These are phyloP conservation scores for Aureoboletus auriporus DNA, from an alignment of 768 basidiomycete genomes.

Conservation along the genomic window DNA sequence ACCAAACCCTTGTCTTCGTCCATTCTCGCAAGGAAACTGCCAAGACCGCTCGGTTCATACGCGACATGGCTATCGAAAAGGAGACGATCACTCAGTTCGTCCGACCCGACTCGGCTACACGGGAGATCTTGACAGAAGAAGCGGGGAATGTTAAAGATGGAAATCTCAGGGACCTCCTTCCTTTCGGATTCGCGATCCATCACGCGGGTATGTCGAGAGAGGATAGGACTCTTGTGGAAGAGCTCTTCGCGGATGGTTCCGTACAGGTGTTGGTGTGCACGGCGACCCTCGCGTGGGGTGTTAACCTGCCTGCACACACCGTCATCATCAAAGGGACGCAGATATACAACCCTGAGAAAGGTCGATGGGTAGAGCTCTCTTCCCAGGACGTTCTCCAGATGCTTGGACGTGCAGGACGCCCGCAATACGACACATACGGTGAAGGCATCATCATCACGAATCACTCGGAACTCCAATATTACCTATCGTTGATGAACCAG, in stretches of 20 bases:
- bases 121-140: constrained; percentile 86
- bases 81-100: constrained; percentile 96
- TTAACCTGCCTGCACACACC: constrained; percentile 95
- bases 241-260: constrained; percentile 87
- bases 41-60: constrained; percentile 91
- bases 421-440: constrained; percentile 95
- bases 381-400: constrained; percentile 97
- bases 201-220: constrained; percentile 95
- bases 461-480: constrained; percentile 95
- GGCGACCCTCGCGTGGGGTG: constrained; percentile 98
- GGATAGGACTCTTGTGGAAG: constrained; percentile 90
- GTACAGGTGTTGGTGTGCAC: constrained; percentile 96
- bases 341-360: constrained; percentile 98
- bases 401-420: constrained; percentile 96
- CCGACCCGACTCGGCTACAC: constrained; percentile 85
- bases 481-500: constrained; percentile 91
- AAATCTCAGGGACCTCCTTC: constrained; percentile 83
- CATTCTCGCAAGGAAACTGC: constrained; percentile 98
- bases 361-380: constrained; percentile 93
- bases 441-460: constrained; percentile 99
- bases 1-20: constrained; percentile 94
- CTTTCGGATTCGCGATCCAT: constrained; percentile 97
- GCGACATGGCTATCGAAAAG: constrained; percentile 94
- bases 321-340: constrained; percentile 99
- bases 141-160: constrained; percentile 77